Evolutionary conservation across 257 asterid genomes (phyloP), one percentile per base, ranked within the genome.

Genomic region (Misopates orontium): DNA sequence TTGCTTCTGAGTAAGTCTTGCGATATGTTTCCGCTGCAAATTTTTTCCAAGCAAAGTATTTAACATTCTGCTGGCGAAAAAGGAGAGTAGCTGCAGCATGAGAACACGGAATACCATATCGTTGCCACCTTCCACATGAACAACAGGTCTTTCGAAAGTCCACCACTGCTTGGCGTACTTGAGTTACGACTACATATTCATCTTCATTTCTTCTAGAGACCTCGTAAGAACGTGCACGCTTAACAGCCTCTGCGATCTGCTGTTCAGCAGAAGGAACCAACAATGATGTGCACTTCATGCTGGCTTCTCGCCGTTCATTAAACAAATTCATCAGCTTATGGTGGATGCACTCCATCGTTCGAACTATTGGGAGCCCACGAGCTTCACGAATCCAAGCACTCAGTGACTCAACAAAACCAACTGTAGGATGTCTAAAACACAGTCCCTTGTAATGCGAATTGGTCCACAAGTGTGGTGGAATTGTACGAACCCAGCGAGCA

Each of bases 281-380:
- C 1, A 75, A 69, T 5, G 92, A 79, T 17, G 83, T 78, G 89
- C 91, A 83, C 56, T 79, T 87, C 81, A 68, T 66, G 71, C 95
- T 79, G 58, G 79, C 75, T 73, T 84, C 89, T 0, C 92, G 92
- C 24, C 95, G 64, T 66, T 84, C 86, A 9, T 79, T 79, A 60
- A 87, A 87, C 91, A 91, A 87, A 16, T 81, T 83, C 95, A 87
- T 87, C 61, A 87, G 75, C 69, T 84, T 83, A 20, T 91, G 50
- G 0, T 89, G 87, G 10, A 87, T 76, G 55, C 80, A 80, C 70
- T 87, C 95, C 95, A 87, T 78, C 95, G 85, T 85, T 72, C 85
- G 90, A 25, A 81, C 74, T 20, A 85, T 74, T 3, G 95, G 95
- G 44, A 87, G 87, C 14, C 85, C 87, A 4, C 89, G 83, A 42